Conservation (phyloP, 805 yeast species). For the Kregervanrija delftensis region DNA sequence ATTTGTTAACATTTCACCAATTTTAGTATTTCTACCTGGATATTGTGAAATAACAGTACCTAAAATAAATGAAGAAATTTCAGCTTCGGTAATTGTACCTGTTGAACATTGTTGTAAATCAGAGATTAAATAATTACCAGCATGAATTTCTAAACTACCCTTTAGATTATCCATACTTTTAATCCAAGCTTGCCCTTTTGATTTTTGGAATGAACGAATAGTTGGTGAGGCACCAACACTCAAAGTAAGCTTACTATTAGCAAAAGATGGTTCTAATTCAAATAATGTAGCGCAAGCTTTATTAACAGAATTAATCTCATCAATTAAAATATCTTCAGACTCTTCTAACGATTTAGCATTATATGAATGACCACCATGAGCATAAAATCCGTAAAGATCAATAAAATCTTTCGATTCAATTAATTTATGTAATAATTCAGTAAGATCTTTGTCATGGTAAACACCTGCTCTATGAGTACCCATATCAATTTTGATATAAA, state of each 20-base stretch:
- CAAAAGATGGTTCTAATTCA: slow-evolving; percentile 26
- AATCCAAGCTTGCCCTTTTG: no score
- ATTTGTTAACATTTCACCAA: slow-evolving; percentile 66
- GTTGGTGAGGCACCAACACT: slow-evolving; percentile 81
- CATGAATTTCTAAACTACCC: slow-evolving; percentile 58
- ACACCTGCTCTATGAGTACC: slow-evolving; percentile 67
- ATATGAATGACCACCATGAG: slow-evolving; percentile 75
- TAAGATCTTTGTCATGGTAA: slow-evolving; percentile 18
- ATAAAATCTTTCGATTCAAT: slow-evolving; percentile 25
- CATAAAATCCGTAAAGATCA: slow-evolving; percentile 57
- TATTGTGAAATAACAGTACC: slow-evolving; percentile 77
- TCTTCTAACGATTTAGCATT: slow-evolving; percentile 34
- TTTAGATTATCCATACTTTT: no score
- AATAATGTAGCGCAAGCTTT: slow-evolving; percentile 32
- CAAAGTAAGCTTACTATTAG: slow-evolving; percentile 35
- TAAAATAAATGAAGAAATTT: slow-evolving; percentile 27
- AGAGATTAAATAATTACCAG: slow-evolving; percentile 66
- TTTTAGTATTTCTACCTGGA: slow-evolving; percentile 87
- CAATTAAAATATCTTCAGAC: slow-evolving; percentile 40
- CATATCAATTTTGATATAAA: slow-evolving; percentile 60
- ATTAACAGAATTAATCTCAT: slow-evolving; percentile 50
- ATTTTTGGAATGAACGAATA: slow-evolving; percentile 38
- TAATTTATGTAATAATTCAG: slow-evolving; percentile 14
- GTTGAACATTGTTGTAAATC: slow-evolving; percentile 60
- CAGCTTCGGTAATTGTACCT: neutral